Conservation (phyloP, 2,329 filamentous ascomycete species). For the Botrytis squamosa region DNA sequence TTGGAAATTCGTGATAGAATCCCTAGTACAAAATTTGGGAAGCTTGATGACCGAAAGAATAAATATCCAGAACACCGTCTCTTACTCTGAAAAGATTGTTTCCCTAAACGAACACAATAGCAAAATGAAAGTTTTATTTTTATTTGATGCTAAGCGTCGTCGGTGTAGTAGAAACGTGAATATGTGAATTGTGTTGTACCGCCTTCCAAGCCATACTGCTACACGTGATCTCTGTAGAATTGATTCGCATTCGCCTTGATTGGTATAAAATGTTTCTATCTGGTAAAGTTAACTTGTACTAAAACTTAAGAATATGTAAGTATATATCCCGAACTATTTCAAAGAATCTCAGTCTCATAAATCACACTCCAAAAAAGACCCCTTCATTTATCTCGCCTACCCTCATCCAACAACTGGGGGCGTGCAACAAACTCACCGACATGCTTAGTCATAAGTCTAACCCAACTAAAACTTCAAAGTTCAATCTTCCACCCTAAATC, state of each 20-base stretch:
- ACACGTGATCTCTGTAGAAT: not conserved
- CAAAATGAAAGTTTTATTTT: too few species aligned
- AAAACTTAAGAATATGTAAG: not conserved
- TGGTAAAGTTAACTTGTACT: not conserved
- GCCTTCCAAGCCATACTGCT: not conserved
- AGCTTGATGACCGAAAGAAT: not conserved
- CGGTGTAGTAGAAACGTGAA: too few species aligned
- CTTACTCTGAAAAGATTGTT: too few species aligned
- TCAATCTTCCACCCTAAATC: not conserved
- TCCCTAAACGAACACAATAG: too few species aligned
- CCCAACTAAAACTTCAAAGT: not conserved
- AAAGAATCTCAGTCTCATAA: not conserved
- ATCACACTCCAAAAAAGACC: not conserved
- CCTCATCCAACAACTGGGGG: not conserved
- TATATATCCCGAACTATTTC: not conserved
- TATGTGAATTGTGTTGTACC: too few species aligned
- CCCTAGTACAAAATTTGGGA: not conserved
- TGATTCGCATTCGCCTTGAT: not conserved
- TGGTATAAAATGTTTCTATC: not conserved
- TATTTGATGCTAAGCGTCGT: too few species aligned
- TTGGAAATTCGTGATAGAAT: slow-evolving; percentile 27
- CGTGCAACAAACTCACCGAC: not conserved
- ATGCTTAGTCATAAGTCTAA: not conserved
- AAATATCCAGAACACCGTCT: too few species aligned
- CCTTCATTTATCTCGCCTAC: not conserved